phyloP scores from a whole-genome alignment of 2,329 filamentous ascomycete species.

The Byssochlamys sp. region DNA sequence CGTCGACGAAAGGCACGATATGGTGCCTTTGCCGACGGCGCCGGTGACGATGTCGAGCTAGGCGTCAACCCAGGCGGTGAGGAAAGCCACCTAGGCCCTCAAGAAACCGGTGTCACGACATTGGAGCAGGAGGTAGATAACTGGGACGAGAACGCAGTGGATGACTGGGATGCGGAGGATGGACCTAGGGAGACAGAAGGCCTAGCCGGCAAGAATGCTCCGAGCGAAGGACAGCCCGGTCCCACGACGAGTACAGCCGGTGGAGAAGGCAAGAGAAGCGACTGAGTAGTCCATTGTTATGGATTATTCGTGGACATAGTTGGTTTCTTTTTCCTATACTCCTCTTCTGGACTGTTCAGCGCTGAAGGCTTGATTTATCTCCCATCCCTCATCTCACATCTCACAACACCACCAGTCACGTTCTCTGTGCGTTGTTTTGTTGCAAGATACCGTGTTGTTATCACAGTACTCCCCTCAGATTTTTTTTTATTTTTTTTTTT shows the following conservation, averaged over 20 bases:
- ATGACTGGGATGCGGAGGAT: slow-evolving; percentile 56
- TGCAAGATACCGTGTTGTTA: background rate
- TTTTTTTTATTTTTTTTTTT: background rate
- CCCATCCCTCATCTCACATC: background rate
- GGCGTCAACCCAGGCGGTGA: slow-evolving; percentile 36
- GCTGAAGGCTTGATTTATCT: background rate
- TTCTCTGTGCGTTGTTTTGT: background rate
- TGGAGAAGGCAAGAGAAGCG: slow-evolving; percentile 7
- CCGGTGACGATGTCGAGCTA: slow-evolving; percentile 62
- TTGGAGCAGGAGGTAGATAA: slow-evolving; percentile 81
- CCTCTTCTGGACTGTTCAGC: background rate
- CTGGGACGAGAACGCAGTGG: slow-evolving; percentile 78
- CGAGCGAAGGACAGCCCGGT: background rate
- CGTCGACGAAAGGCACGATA: slow-evolving; percentile 64
- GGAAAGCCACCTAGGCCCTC: slow-evolving; percentile 33
- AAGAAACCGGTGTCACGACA: slow-evolving; percentile 57
- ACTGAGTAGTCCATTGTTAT: slow-evolving; percentile 1
- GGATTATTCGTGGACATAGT: background rate
- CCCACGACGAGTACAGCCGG: background rate
- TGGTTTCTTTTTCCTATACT: background rate
- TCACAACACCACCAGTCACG: background rate
- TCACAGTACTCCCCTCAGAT: too few relatives aligned
- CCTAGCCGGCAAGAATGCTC: background rate
- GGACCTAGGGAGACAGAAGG: slow-evolving; percentile 18
- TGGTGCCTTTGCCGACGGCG: slow-evolving; percentile 55